A percentile compares a stretch with the other conserved stretches of the same genome.
Conservation (phyloP, 768 basidiomycete genomes). For the Tulasnella sp. region DNA sequence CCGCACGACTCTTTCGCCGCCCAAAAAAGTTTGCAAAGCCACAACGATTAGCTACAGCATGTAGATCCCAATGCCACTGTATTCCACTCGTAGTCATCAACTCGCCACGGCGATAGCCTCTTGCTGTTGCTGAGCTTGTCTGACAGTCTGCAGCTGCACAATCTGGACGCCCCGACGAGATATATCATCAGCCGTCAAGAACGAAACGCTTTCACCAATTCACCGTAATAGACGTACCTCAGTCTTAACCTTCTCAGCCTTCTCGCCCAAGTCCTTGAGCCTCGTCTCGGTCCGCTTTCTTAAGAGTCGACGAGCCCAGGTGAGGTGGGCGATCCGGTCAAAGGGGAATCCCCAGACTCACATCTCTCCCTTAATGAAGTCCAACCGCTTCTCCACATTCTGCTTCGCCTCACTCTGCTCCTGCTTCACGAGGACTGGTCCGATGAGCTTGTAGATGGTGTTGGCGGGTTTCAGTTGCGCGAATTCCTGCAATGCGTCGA, state of each 20-base stretch:
- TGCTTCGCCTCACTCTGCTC: conserved; percentile 77
- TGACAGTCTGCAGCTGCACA: conserved; percentile 52
- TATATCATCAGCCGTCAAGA: neutral
- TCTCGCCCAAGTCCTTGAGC: conserved; percentile 67
- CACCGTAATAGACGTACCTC: conserved; percentile 45
- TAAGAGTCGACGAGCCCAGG: neutral
- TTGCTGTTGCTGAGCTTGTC: neutral
- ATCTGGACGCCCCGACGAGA: conserved; percentile 37
- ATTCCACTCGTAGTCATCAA: neutral
- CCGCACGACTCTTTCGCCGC: neutral
- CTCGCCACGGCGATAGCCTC: neutral
- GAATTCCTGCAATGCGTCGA: conserved; percentile 60
- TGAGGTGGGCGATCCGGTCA: neutral
- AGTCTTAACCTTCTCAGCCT: conserved; percentile 70
- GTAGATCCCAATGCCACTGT: neutral
- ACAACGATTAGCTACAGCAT: neutral
- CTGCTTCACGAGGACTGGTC: conserved; percentile 84
- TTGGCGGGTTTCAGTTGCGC: conserved; percentile 62
- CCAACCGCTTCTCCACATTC: conserved; percentile 83
- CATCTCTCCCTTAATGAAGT: conserved; percentile 86
- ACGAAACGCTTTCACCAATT: conserved; percentile 17
- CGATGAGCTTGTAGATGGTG: conserved; percentile 81
- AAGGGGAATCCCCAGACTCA: conserved; percentile 34
- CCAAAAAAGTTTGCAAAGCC: neutral
- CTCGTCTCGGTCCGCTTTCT: conserved; percentile 76